Evolutionary conservation across 352 stramenopile species (phyloP), one percentile per base, ranked within the genome.

Genomic region (Globisporangium mamillatum): DNA sequence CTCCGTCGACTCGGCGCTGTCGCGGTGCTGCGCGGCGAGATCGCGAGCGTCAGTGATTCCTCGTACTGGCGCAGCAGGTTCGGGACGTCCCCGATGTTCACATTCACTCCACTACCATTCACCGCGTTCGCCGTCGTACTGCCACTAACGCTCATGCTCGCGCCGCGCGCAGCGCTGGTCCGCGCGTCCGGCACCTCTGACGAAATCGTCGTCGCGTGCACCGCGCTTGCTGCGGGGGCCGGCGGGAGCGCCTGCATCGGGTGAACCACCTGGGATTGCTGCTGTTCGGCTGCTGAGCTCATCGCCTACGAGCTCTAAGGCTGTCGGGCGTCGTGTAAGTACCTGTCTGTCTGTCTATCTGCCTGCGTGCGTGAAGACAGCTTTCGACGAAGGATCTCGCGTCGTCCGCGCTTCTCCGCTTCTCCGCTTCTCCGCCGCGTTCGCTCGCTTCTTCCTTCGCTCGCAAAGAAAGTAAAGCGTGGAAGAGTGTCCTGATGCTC

Each of bases 31-130:
- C 63, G 67, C 8, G 72, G 76, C 27, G 74, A 80, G 50, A 81
- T 71, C 18, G 76, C 71, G 32, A 71, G 70, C 60, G 79, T 85
- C 24, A 87, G 68, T 36, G 71, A 73, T 63, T 84, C 72, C 62
- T 88, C 80, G 29, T 88, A 88, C 71, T 84, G 72, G 12, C 77
- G 78, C 60, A 88, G 61, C 24, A 78, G 54, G 60, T 77, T 76
- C 7, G 67, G 66, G 18, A 68, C 66, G 46, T 62, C 48, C 18
- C 55, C 34, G n/a, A 25, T 22, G 38, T 12, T 50, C 27, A n/a
- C 38, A n/a, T 52, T 52, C 27, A 5, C 52, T 6, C 32, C 52
- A 16, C 20, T n/a, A 22, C 32, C 32, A 36, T 8, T 64, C 20
- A 9, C 6, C 36, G 18, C 63, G 3, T 32, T 25, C 27, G 54